Percentiles rank a stretch among this genome's conserved stretches.
These are phyloP conservation scores for Aspergillus ustus DNA, from an alignment of 2,329 filamentous ascomycete genomes.

Conservation along the genomic window DNA sequence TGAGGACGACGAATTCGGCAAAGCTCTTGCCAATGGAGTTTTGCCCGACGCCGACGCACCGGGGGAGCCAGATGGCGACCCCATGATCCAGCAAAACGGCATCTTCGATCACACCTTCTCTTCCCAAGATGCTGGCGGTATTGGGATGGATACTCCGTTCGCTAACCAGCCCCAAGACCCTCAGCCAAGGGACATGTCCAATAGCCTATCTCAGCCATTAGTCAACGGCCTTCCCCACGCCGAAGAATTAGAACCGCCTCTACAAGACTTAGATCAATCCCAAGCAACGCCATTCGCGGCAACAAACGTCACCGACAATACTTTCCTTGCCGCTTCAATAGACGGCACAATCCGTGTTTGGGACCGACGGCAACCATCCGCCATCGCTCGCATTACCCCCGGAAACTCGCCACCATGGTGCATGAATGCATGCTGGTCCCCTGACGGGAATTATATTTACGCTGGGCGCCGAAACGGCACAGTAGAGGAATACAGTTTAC, in stretches of 20 bases:
- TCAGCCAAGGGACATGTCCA: constrained; percentile 26
- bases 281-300: constrained; percentile 40
- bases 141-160: constrained; percentile 13
- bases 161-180: constrained; percentile 24
- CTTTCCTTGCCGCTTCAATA: constrained; percentile 77
- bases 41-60: constrained; percentile 54
- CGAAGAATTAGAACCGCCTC: constrained; percentile 43
- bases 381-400: constrained; percentile 78
- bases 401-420: constrained; percentile 89
- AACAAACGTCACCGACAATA: constrained; percentile 66
- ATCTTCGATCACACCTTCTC: constrained; percentile 11
- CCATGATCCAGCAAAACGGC: constrained; percentile 27
- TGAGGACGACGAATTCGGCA: constrained; percentile 81
- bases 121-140: constrained; percentile 16
- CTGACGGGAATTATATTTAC: constrained; percentile 94
- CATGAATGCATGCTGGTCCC: constrained; percentile 95
- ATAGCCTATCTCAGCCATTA: constrained; percentile 34
- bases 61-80: constrained; percentile 33
- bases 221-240: constrained; percentile 49
- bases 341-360: constrained; percentile 55
- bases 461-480: constrained; percentile 87
- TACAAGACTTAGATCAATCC: constrained; percentile 28
- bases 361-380: constrained; percentile 68
- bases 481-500: constrained; percentile 91
- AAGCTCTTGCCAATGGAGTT: constrained; percentile 69